Conservation (phyloP, 805 yeast species). For the Metahyphopichia silvanorum region DNA sequence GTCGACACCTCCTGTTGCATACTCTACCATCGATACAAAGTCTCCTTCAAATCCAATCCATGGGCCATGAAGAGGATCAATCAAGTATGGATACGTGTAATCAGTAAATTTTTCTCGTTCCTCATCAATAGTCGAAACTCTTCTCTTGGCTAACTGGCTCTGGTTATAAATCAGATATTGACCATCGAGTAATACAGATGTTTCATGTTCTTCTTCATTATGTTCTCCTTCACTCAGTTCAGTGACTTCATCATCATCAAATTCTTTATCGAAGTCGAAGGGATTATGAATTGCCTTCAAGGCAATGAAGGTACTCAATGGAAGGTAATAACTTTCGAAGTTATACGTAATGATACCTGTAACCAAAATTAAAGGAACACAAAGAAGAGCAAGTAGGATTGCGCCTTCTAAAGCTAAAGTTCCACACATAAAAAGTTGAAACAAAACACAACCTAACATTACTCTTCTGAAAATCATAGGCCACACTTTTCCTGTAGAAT, state of each 20-base stretch:
- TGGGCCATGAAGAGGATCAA: slow-evolving; percentile 50
- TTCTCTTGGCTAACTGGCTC: slow-evolving; percentile 19
- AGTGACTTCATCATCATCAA: slow-evolving; percentile 28
- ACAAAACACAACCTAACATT: slow-evolving; percentile 51
- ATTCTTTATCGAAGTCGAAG: slow-evolving; percentile 36
- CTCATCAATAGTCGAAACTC: slow-evolving; percentile 53
- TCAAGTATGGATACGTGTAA: slow-evolving; percentile 48
- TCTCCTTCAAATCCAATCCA: slow-evolving; percentile 58
- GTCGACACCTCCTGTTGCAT: slow-evolving; percentile 7
- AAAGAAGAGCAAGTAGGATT: slow-evolving; percentile 43
- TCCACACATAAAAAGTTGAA: slow-evolving; percentile 64
- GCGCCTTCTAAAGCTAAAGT: slow-evolving; percentile 61
- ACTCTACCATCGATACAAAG: slow-evolving; percentile 38
- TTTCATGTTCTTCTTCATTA: slow-evolving; percentile 10
- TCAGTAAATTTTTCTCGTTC: slow-evolving; percentile 50
- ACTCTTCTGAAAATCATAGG: slow-evolving; percentile 58
- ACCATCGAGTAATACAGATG: slow-evolving; percentile 18
- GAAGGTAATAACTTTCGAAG: slow-evolving; percentile 53
- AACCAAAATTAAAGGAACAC: slow-evolving; percentile 47
- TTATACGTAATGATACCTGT: slow-evolving; percentile 46
- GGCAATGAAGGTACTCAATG: slow-evolving; percentile 54
- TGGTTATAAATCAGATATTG: slow-evolving; percentile 8
- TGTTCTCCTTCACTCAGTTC: slow-evolving; percentile 3
- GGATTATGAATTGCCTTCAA: slow-evolving; percentile 53
- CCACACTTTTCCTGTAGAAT: slow-evolving; percentile 67